phyloP scores from a whole-genome alignment of 2,329 filamentous ascomycete genomes.

The Beauveria varroae region DNA sequence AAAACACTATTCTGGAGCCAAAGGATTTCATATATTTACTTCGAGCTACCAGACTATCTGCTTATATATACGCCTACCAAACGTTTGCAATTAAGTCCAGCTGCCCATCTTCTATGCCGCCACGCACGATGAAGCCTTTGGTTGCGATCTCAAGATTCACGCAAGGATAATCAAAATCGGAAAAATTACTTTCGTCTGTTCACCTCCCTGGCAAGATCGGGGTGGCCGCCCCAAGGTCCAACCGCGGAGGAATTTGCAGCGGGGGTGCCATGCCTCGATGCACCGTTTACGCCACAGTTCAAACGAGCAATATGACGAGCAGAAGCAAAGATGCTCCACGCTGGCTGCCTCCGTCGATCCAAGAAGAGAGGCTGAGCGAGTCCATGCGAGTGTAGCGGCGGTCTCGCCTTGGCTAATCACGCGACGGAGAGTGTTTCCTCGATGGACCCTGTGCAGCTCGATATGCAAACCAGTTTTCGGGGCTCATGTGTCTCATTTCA shows the following conservation, averaged over 20 bases:
- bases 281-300: no score
- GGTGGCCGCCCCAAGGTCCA: not conserved
- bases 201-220: not conserved
- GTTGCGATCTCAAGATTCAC: not conserved
- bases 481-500: not conserved
- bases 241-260: not conserved
- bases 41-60: not conserved
- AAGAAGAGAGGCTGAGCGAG: not conserved
- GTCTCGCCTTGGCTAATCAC: not conserved
- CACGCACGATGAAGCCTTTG: not conserved
- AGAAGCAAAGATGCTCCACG: not conserved
- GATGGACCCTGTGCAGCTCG: no score
- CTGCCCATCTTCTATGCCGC: no score
- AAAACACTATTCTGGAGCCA: not conserved
- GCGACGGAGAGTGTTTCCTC: not conserved
- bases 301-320: not conserved
- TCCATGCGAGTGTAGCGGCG: not conserved
- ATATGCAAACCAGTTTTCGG: no score
- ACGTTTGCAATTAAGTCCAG: not conserved
- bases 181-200: not conserved
- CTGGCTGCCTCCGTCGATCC: not conserved
- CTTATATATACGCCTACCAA: not conserved
- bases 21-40: not conserved
- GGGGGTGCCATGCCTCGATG: not conserved
- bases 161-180: slow-evolving; percentile 1